A percentile compares a stretch with the other conserved stretches of the same genome.
phyloP scores from a whole-genome alignment of 805 yeast species.

The Lachancea meyersii region DNA sequence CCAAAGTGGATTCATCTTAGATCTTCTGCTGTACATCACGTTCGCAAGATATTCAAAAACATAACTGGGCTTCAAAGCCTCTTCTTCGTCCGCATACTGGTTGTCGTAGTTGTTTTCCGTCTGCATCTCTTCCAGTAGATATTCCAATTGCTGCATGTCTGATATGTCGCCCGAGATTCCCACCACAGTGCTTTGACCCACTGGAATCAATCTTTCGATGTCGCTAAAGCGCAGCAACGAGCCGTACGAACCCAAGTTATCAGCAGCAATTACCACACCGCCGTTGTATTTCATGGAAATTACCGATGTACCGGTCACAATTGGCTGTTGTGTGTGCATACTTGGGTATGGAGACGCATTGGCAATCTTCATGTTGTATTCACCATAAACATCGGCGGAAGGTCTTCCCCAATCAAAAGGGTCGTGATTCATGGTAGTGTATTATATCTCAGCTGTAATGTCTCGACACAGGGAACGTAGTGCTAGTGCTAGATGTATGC shows the following conservation, averaged over 20 bases:
- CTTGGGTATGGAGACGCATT: constrained; percentile 61
- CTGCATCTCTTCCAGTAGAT: constrained; percentile 70
- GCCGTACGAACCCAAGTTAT: constrained; percentile 88
- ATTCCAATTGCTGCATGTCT: constrained; percentile 80
- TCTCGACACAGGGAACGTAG: not conserved
- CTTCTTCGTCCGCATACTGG: constrained; percentile 40
- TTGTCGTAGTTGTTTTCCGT: constrained; percentile 74
- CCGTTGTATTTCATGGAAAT: constrained; percentile 82
- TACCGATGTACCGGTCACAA: constrained; percentile 94
- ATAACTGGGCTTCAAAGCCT: constrained; percentile 72
- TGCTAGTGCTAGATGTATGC: not conserved
- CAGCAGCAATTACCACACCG: constrained; percentile 94
- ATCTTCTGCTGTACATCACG: constrained; percentile 79
- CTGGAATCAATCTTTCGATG: constrained; percentile 76
- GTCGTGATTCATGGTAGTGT: constrained; percentile 75
- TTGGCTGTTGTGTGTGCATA: constrained; percentile 88
- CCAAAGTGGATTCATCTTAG: constrained; percentile 95
- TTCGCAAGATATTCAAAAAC: constrained; percentile 82
- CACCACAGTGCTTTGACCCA: constrained; percentile 81
- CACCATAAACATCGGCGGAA: constrained; percentile 70
- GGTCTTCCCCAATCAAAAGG: constrained; percentile 97
- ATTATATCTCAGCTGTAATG: not conserved
- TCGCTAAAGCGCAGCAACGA: constrained; percentile 81
- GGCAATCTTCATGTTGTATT: constrained; percentile 69
- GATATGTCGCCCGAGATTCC: constrained; percentile 94